phyloP scores from a whole-genome alignment of 441 rosid genomes.

The Francoa sonchifolia region DNA sequence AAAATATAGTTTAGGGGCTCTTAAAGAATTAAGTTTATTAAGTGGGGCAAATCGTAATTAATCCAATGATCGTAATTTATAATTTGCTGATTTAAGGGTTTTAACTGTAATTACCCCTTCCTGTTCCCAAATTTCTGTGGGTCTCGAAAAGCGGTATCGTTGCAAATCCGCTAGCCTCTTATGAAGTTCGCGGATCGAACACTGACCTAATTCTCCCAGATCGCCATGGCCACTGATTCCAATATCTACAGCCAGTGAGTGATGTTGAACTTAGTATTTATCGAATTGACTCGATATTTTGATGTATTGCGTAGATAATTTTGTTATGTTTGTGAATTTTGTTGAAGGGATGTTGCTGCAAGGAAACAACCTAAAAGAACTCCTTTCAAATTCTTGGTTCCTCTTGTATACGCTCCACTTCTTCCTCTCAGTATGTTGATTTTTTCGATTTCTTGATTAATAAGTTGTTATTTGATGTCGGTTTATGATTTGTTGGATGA shows the following conservation, averaged over 20 bases:
- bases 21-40: too few species aligned
- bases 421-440: slow-evolving; percentile 65
- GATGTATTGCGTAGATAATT: neutral
- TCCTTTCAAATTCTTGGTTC: slow-evolving; percentile 64
- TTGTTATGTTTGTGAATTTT: neutral
- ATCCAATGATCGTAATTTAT: too few species aligned
- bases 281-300: neutral
- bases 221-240: slow-evolving; percentile 38
- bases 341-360: slow-evolving; percentile 18
- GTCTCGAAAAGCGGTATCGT: too few species aligned
- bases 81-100: too few species aligned
- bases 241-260: slow-evolving; percentile 32
- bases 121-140: too few species aligned
- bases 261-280: neutral
- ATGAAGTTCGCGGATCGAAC: too few species aligned
- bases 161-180: too few species aligned
- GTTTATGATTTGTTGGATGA: neutral
- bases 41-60: too few species aligned
- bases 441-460: neutral
- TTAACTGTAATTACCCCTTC: too few species aligned
- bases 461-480: neutral
- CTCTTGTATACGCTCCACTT: slow-evolving; percentile 84
- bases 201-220: too few species aligned
- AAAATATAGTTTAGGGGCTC: too few species aligned
- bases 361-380: slow-evolving; percentile 44